These are phyloP conservation scores for Excoecaria agallocha DNA, from an alignment of 345 rosid genomes.

Conservation along the genomic window DNA sequence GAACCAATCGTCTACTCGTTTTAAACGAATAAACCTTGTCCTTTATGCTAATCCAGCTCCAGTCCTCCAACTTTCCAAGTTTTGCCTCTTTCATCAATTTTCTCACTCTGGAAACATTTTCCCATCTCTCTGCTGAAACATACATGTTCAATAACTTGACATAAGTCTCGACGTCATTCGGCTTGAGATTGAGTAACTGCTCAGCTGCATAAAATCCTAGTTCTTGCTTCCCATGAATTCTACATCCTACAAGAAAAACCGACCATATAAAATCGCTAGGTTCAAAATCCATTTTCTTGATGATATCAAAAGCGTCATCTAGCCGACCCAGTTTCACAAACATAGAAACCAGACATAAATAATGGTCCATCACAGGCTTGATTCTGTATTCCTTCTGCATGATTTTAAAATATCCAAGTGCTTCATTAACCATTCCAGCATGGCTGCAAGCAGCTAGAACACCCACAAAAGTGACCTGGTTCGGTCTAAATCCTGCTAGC, in stretches of 20 bases:
- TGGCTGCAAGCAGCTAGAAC: constrained; percentile 55
- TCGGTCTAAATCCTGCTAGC: constrained; percentile 47
- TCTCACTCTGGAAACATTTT: constrained; percentile 38
- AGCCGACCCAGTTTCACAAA: constrained; percentile 44
- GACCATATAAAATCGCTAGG: constrained; percentile 47
- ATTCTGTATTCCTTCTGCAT: constrained; percentile 49
- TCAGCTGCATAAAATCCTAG: constrained; percentile 47
- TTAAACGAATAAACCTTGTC: constrained; percentile 41
- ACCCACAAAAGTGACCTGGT: constrained; percentile 57
- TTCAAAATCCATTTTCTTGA: constrained; percentile 40
- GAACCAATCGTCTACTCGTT: constrained; percentile 25
- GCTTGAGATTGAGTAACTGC: constrained; percentile 43
- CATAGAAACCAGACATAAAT: constrained; percentile 44
- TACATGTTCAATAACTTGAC: constrained; percentile 33
- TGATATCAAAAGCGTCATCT: constrained; percentile 45
- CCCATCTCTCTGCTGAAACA: constrained; percentile 37
- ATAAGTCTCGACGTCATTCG: constrained; percentile 34
- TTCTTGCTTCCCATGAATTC: constrained; percentile 36
- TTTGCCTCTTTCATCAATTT: constrained; percentile 37
- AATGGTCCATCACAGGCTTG: constrained; percentile 51
- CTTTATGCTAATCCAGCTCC: constrained; percentile 56
- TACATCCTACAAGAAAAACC: constrained; percentile 46
- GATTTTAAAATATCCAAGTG: constrained; percentile 44
- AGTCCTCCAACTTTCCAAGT: constrained; percentile 28
- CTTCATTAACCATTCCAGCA: constrained; percentile 50